Conservation (phyloP, 2,329 filamentous ascomycete genomes). For the Tolypocladium tundrense region DNA sequence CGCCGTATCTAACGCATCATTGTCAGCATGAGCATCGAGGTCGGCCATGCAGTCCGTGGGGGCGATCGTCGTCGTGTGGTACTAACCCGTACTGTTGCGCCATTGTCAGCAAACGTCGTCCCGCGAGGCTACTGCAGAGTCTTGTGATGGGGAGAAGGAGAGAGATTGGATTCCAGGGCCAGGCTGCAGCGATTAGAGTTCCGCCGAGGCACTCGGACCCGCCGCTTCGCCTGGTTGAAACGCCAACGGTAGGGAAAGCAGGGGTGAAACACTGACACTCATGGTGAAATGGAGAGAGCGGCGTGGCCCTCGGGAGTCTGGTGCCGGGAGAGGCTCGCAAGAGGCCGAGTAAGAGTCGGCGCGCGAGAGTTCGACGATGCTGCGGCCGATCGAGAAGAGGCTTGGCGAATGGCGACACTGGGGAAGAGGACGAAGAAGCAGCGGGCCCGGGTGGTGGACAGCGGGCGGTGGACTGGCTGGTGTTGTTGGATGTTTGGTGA, state of each 20-base stretch:
- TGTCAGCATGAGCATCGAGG: slow-evolving; percentile 3
- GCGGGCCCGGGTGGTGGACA: not conserved
- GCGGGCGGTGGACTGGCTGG: not conserved
- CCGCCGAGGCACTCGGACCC: not conserved
- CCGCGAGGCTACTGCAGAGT: not conserved
- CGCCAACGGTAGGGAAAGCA: slow-evolving; percentile 10
- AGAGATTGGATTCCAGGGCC: not conserved
- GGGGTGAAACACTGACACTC: slow-evolving; percentile 17
- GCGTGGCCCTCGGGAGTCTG: slow-evolving; percentile 2
- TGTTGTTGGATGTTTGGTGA: not conserved
- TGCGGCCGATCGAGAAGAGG: not conserved
- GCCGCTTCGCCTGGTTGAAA: slow-evolving; percentile 7
- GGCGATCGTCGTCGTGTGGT: not conserved
- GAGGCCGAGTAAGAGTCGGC: not conserved
- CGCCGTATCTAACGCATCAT: slow-evolving; percentile 37
- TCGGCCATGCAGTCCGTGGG: slow-evolving; percentile 14
- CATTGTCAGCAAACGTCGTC: slow-evolving; percentile 16
- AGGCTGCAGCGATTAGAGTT: not conserved
- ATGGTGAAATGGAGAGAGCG: slow-evolving; percentile 10
- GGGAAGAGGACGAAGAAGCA: not conserved
- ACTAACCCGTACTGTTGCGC: slow-evolving; percentile 45
- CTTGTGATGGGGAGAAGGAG: not conserved
- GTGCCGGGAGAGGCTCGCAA: not conserved
- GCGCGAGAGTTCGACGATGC: not conserved
- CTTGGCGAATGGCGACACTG: not conserved